These are phyloP conservation scores for Vaccinium vitisidaea DNA, from an alignment of 148 eudicot species.

Conservation along the genomic window DNA sequence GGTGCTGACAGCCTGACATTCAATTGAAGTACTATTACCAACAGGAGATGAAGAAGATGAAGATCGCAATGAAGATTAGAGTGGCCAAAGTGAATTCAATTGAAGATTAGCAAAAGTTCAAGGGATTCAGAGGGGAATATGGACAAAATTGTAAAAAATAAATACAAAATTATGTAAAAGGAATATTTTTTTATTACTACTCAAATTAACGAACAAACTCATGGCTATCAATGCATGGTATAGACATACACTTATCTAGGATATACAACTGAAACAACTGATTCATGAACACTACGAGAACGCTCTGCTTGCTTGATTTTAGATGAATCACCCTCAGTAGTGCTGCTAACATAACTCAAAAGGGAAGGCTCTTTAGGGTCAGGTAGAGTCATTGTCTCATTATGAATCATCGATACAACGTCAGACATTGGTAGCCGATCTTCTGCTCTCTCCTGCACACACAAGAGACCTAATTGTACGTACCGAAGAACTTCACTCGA, in stretches of 20 bases:
- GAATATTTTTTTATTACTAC: too few relatives aligned
- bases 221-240: too few relatives aligned
- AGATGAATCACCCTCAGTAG: neutral
- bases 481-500: neutral
- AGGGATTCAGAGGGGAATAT: too few relatives aligned
- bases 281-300: neutral
- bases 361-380: slow-evolving; percentile 1
- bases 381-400: neutral
- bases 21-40: too few relatives aligned
- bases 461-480: neutral
- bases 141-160: too few relatives aligned
- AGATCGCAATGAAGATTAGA: too few relatives aligned
- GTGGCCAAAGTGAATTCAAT: too few relatives aligned
- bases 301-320: neutral
- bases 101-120: too few relatives aligned
- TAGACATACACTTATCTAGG: neutral
- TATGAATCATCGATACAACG: neutral
- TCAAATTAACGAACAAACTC: neutral
- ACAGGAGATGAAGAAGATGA: too few relatives aligned
- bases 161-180: too few relatives aligned
- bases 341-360: neutral
- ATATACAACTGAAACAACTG: neutral
- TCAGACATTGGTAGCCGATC: neutral
- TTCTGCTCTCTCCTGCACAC: slow-evolving; percentile 9
- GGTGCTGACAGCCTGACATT: too few relatives aligned